Percentiles rank a stretch among this genome's conserved stretches.
These are phyloP conservation scores for Boletus mariae DNA, from an alignment of 1,284 basidiomycete species.

Conservation along the genomic window DNA sequence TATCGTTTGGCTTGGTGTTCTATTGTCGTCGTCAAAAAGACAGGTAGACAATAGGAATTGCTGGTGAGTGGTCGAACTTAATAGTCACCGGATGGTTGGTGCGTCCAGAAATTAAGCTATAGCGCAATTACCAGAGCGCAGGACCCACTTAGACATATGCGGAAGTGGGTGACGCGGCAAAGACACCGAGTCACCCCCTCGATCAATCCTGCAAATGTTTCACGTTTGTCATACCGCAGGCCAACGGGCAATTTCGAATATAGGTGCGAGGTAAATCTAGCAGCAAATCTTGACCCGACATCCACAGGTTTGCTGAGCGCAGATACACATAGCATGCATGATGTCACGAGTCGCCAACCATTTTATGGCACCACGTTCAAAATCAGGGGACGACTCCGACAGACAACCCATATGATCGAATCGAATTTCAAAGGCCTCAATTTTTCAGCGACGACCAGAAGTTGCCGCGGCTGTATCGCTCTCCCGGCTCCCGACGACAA, in stretches of 20 bases:
- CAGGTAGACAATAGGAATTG: background rate
- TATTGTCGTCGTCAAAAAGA: background rate
- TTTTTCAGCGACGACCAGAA: slow-evolving; percentile 22
- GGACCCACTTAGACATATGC: slow-evolving; percentile 31
- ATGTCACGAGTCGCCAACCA: background rate
- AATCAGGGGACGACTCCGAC: slow-evolving; percentile 1
- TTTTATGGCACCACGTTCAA: background rate
- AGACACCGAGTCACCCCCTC: slow-evolving; percentile 30
- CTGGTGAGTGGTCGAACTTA: slow-evolving; percentile 2
- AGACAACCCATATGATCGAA: slow-evolving; percentile 13
- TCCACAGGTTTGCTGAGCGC: slow-evolving; percentile 2
- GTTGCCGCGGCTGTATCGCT: slow-evolving; percentile 22
- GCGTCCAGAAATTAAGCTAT: slow-evolving; percentile 27
- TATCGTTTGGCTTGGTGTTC: background rate
- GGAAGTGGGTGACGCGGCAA: slow-evolving; percentile 22
- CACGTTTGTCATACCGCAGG: slow-evolving; percentile 33
- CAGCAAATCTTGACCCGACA: background rate
- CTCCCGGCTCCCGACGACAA: slow-evolving; percentile 29
- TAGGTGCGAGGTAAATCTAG: background rate
- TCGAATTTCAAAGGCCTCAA: slow-evolving; percentile 34
- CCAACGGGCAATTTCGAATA: slow-evolving; percentile 13
- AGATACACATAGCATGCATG: background rate
- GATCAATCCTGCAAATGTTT: slow-evolving; percentile 34
- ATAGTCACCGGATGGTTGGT: slow-evolving; percentile 2
- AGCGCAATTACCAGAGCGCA: slow-evolving; percentile 21